Evolutionary conservation across 805 yeast species (phyloP).

Genomic region (Metschnikowia corniflorae): DNA sequence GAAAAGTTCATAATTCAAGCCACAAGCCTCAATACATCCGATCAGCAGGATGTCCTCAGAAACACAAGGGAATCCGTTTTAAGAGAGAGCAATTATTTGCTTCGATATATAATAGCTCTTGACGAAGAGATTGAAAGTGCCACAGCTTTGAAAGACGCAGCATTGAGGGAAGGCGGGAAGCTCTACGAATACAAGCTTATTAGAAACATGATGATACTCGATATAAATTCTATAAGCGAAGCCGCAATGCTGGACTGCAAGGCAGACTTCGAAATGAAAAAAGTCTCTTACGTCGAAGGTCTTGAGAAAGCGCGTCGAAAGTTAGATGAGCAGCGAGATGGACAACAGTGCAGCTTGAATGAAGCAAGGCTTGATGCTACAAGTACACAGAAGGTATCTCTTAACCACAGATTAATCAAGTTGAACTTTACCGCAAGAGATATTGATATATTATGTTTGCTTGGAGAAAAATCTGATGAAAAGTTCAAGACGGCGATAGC

Average conservation of each 20-base stretch:
- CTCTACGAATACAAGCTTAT: slow-evolving; percentile 16
- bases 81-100: slow-evolving; percentile 34
- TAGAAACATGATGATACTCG: slow-evolving; percentile 28
- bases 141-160: slow-evolving; percentile 7
- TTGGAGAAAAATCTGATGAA: slow-evolving; percentile 6
- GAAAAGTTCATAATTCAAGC: slow-evolving; percentile 40
- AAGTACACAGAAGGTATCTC: neutral
- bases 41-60: slow-evolving; percentile 7
- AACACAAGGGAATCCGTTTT: slow-evolving; percentile 29
- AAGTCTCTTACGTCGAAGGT: slow-evolving; percentile 22
- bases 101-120: slow-evolving; percentile 33
- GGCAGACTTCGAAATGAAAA: slow-evolving; percentile 24
- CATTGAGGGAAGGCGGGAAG: slow-evolving; percentile 5
- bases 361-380: neutral
- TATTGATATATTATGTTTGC: slow-evolving; percentile 5
- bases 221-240: slow-evolving; percentile 34
- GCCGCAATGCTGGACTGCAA: slow-evolving; percentile 23
- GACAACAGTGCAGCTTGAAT: no score
- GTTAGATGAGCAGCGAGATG: slow-evolving; percentile 26
- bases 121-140: slow-evolving; percentile 25
- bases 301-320: slow-evolving; percentile 21
- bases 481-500: slow-evolving; percentile 9
- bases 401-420: neutral
- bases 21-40: slow-evolving; percentile 23
- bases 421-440: slow-evolving; percentile 6